A percentile compares a stretch with the other conserved stretches of the same genome.
phyloP scores from a whole-genome alignment of 179 eudicot species.

The Spinacia oleracea region DNA sequence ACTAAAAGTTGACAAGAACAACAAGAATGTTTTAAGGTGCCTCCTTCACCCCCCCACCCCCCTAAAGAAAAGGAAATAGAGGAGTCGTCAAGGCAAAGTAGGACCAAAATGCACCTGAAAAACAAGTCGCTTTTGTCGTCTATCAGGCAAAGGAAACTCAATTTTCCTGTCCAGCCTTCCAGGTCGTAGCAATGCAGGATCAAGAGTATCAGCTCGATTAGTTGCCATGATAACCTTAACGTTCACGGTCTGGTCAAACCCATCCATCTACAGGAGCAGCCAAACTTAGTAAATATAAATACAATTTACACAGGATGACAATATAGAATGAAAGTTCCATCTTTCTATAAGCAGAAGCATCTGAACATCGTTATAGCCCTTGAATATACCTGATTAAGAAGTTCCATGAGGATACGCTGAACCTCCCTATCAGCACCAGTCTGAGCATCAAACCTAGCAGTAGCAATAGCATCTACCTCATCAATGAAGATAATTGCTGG shows the following conservation, averaged over 20 bases:
- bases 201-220: slow-evolving; percentile 89
- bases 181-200: slow-evolving; percentile 91
- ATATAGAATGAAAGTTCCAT: background rate
- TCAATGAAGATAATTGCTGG: slow-evolving; percentile 94
- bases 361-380: background rate
- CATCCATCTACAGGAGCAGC: slow-evolving; percentile 69
- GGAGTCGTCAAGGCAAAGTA: background rate
- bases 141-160: slow-evolving; percentile 90
- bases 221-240: slow-evolving; percentile 98
- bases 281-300: slow-evolving; percentile 8
- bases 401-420: slow-evolving; percentile 92
- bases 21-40: too few relatives aligned
- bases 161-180: slow-evolving; percentile 94
- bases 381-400: slow-evolving; percentile 70
- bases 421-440: slow-evolving; percentile 99
- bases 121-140: slow-evolving; percentile 88
- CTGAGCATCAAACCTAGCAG: slow-evolving; percentile 98
- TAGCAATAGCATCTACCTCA: slow-evolving; percentile 95
- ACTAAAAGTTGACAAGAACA: background rate
- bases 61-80: background rate
- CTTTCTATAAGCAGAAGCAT: background rate
- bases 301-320: background rate
- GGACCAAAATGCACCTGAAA: slow-evolving; percentile 56
- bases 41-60: background rate
- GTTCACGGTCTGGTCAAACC: slow-evolving; percentile 89